Percentiles rank a stretch among this genome's conserved stretches.
phyloP scores from a whole-genome alignment of 495 filamentous ascomycete genomes.

The Aspergillus kassunensis region DNA sequence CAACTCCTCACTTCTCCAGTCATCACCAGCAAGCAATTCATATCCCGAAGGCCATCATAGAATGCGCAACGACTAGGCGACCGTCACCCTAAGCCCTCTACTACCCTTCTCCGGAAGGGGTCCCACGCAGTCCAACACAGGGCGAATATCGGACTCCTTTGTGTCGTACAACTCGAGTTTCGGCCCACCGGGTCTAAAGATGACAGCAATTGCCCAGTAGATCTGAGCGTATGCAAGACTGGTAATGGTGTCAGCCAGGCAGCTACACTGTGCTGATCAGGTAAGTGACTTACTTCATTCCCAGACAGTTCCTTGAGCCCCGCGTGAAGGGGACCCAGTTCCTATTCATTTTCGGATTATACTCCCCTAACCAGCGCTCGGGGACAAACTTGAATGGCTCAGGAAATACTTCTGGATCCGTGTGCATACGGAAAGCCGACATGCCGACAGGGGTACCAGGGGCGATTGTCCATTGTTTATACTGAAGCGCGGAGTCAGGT shows the following conservation, averaged over 20 bases:
- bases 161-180: constrained; percentile 4
- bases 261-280: background rate
- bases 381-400: constrained; percentile 5
- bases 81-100: too few relatives aligned
- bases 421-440: constrained; percentile 5
- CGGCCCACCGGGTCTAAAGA: constrained; percentile 7
- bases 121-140: too few relatives aligned
- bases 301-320: constrained; percentile 8
- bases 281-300: constrained; percentile 7
- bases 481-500: background rate
- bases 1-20: too few relatives aligned
- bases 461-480: constrained; percentile 10
- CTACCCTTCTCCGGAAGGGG: too few relatives aligned
- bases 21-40: too few relatives aligned
- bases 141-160: constrained; percentile 4
- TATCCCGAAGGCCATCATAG: too few relatives aligned
- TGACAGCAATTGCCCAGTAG: background rate
- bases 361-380: constrained; percentile 1
- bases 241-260: background rate
- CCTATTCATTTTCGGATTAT: constrained; percentile 7
- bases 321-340: constrained; percentile 7
- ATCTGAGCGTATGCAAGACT: constrained; percentile 9
- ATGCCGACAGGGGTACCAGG: constrained; percentile 5
- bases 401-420: background rate
- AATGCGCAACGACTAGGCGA: too few relatives aligned